Evolutionary conservation across 257 asterid species (phyloP).

Genomic region (Solanum virginianum): DNA sequence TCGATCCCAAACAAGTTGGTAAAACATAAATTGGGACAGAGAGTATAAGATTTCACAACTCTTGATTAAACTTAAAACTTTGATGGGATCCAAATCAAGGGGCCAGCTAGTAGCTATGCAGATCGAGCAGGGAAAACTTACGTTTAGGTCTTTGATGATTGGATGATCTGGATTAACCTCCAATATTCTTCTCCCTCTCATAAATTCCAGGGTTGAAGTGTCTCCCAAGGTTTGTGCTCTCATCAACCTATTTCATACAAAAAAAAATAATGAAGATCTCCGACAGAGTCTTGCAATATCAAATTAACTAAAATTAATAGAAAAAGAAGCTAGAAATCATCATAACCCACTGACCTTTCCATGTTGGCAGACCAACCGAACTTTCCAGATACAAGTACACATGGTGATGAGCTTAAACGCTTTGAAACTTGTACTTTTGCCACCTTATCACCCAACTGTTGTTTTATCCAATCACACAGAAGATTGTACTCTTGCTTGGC

Average conservation of each 20-base stretch:
- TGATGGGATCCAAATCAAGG: not conserved
- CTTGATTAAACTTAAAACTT: not conserved
- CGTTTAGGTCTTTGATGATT: constrained; percentile 80
- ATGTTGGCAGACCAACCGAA: constrained; percentile 99
- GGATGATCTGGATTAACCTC: constrained; percentile 98
- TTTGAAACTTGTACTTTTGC: constrained; percentile 95
- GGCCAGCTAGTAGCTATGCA: not conserved
- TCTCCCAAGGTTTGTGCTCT: constrained; percentile 95
- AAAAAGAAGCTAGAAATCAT: not conserved
- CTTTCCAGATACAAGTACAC: constrained; percentile 99
- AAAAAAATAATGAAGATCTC: not conserved
- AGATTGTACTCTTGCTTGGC: constrained; percentile 69
- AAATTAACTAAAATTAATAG: not conserved
- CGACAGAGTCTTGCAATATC: not conserved
- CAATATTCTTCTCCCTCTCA: constrained; percentile 94
- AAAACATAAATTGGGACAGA: not conserved
- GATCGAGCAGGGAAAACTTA: constrained; percentile 11
- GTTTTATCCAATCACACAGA: constrained; percentile 94
- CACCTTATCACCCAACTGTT: constrained; percentile 89
- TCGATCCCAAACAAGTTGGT: not conserved
- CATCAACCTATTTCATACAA: constrained; percentile 52
- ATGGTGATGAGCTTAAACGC: constrained; percentile 92
- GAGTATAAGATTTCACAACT: not conserved
- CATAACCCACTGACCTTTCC: constrained; percentile 58
- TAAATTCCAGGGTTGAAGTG: constrained; percentile 81